Percentiles rank a stretch among this genome's conserved stretches.
Evolutionary conservation across 106 monocot species (phyloP).

Genomic region (Acorus gramineus): DNA sequence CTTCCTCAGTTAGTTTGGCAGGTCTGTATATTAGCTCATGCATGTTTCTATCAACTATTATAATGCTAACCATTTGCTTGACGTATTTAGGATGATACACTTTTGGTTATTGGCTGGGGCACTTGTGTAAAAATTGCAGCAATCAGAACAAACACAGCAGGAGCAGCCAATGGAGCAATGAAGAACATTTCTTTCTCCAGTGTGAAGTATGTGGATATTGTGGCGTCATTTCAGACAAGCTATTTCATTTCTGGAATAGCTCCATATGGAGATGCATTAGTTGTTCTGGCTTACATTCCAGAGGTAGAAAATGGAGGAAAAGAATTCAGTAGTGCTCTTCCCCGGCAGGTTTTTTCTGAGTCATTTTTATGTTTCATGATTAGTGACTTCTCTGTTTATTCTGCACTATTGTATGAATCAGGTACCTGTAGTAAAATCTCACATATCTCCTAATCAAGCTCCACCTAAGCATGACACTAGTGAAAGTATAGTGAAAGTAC

Average conservation of each 20-base stretch:
- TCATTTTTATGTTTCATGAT: background rate
- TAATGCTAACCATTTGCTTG: slow-evolving; percentile 6
- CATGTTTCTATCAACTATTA: background rate
- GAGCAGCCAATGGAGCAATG: slow-evolving; percentile 48
- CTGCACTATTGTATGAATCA: no score
- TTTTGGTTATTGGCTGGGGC: slow-evolving; percentile 99
- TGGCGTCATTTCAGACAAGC: slow-evolving; percentile 86
- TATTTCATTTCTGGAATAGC: slow-evolving; percentile 93
- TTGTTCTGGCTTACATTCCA: slow-evolving; percentile 86
- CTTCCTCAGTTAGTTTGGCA: slow-evolving; percentile 97
- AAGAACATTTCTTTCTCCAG: slow-evolving; percentile 31
- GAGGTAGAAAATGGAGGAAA: slow-evolving; percentile 65
- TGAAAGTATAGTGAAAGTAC: no score
- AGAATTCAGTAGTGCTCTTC: slow-evolving; percentile 39
- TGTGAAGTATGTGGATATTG: slow-evolving; percentile 87
- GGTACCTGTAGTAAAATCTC: no score
- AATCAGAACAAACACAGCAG: slow-evolving; percentile 43
- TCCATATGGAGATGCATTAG: slow-evolving; percentile 89
- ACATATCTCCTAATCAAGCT: no score
- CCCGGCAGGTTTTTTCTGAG: slow-evolving; percentile 57
- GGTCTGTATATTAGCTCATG: slow-evolving; percentile 18
- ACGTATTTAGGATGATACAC: slow-evolving; percentile 66
- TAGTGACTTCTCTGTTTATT: no score
- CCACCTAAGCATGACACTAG: no score
- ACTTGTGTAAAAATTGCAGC: slow-evolving; percentile 79